These are phyloP conservation scores for Fusarium sublunatum DNA, from an alignment of 2,329 filamentous ascomycete species.

Conservation along the genomic window DNA sequence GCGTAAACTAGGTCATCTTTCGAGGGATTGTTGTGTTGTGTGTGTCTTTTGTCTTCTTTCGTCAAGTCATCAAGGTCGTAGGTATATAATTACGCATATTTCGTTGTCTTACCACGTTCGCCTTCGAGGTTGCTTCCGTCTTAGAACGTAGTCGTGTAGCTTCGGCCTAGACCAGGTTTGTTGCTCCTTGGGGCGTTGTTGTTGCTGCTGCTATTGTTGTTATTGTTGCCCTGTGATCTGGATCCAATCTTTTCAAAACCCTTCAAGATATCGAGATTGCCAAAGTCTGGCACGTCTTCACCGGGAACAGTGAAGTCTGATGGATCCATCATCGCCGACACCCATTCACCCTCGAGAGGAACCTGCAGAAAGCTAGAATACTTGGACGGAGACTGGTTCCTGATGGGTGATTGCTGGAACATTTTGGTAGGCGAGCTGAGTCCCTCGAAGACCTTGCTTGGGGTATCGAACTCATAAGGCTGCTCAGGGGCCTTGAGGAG, in stretches of 20 bases:
- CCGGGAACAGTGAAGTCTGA: constrained; percentile 59
- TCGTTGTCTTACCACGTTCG: constrained; percentile 30
- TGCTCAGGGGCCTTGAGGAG: constrained; percentile 61
- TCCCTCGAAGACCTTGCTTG: constrained; percentile 67
- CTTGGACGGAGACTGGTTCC: constrained; percentile 64
- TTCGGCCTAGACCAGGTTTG: constrained; percentile 48
- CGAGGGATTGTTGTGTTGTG: constrained; percentile 24
- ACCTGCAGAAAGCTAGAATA: constrained; percentile 52
- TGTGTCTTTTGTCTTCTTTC: constrained; percentile 34
- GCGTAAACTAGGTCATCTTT: constrained; percentile 28
- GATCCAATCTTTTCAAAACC: constrained; percentile 80
- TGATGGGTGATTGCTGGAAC: constrained; percentile 51
- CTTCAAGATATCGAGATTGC: constrained; percentile 77
- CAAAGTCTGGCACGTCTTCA: constrained; percentile 64
- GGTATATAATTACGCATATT: constrained; percentile 40
- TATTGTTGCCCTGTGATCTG: constrained; percentile 46
- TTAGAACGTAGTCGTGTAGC: constrained; percentile 50
- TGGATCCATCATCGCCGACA: constrained; percentile 48
- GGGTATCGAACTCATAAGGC: constrained; percentile 60
- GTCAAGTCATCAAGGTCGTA: constrained; percentile 47
- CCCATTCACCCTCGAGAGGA: constrained; percentile 55
- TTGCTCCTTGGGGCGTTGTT: constrained; percentile 41
- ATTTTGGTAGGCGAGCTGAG: constrained; percentile 68
- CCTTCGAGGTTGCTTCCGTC: constrained; percentile 12
- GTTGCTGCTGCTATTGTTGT: constrained; percentile 48